phyloP scores from a whole-genome alignment of 345 rosid species.

The Excoecaria cochinchinensis region DNA sequence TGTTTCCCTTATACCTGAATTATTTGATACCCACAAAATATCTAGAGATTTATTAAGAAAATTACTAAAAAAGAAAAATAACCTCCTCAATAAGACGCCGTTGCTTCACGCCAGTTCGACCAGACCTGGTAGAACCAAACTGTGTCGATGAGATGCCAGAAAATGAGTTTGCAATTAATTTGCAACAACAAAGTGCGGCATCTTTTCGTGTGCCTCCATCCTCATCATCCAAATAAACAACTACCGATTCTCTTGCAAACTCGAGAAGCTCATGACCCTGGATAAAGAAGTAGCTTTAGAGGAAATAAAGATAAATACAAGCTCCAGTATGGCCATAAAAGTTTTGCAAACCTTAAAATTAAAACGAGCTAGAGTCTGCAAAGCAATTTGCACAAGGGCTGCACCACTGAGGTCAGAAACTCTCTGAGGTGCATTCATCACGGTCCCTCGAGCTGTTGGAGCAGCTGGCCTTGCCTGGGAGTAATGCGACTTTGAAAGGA shows the following conservation, averaged over 20 bases:
- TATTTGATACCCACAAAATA: background rate
- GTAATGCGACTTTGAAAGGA: slow-evolving; percentile 76
- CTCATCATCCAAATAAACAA: slow-evolving; percentile 85
- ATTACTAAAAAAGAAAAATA: background rate
- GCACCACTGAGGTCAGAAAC: slow-evolving; percentile 65
- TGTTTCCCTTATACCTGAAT: background rate
- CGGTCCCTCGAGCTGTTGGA: slow-evolving; percentile 55
- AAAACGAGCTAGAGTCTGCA: slow-evolving; percentile 91
- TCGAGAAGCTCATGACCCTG: slow-evolving; percentile 72
- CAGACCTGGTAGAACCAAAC: slow-evolving; percentile 70
- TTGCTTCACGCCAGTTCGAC: slow-evolving; percentile 73
- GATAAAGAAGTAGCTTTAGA: slow-evolving; percentile 25
- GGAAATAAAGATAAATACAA: slow-evolving; percentile 2
- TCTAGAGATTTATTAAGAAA: background rate
- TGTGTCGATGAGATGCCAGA: slow-evolving; percentile 47
- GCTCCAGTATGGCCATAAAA: slow-evolving; percentile 3
- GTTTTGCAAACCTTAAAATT: slow-evolving; percentile 70
- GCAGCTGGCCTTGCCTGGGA: slow-evolving; percentile 64
- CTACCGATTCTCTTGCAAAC: slow-evolving; percentile 89
- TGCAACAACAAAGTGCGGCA: slow-evolving; percentile 94
- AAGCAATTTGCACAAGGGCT: slow-evolving; percentile 86
- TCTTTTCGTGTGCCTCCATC: slow-evolving; percentile 87
- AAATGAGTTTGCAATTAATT: slow-evolving; percentile 77
- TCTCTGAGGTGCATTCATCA: slow-evolving; percentile 51
- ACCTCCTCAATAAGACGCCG: slow-evolving; percentile 94